Evolutionary conservation across 2,329 filamentous ascomycete species (phyloP), one percentile per base, ranked within the genome.

Genomic region (Sphaerulina vaccinii): DNA sequence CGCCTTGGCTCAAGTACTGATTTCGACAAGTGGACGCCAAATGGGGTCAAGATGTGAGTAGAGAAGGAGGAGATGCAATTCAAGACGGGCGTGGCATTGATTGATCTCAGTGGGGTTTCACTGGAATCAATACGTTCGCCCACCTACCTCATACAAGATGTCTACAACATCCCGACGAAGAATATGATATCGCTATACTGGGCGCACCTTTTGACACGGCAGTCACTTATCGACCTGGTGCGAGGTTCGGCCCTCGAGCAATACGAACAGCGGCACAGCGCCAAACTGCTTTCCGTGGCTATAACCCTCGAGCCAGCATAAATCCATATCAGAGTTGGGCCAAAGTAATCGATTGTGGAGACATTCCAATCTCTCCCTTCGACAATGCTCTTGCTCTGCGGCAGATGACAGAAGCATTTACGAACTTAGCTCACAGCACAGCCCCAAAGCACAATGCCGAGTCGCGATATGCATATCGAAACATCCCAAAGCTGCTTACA

Each of bases 261-360:
- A 96, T 96, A 65, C 86, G 91, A 50, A 85, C 88, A 33, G 90
- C 89, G 35, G 92, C 88, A 24, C 79, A 85, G 6, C 84, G 90
- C 16, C 90, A 96, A 72, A 89, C 86, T 11, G 80, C 84, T 2
- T 88, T 87, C 69, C 82, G 89, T 36, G 87, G 86, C 65, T 90
- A 87, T 79, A 96, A 96, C 71, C 82, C 87, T 2, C 84, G 90
- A 18, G 90, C 89, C 1, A 80, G 79, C 33, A 79, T 96, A 60
- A 96, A 96, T 70, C 90, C 91, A 0, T 96, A 93, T 73, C 75
- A 76, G 35, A 86, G 80, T 49, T 92, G 87, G 86, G 87, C 88
- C 1, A 82, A 50, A 22, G 16, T 50, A 3, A 50, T 50, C 18
- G 91, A 96, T 75, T 96, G 91, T 69, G 91, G 91, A 40, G 91